These are phyloP conservation scores for Chaetomiaceae sp. DNA, from an alignment of 2,329 filamentous ascomycete species.

Conservation along the genomic window DNA sequence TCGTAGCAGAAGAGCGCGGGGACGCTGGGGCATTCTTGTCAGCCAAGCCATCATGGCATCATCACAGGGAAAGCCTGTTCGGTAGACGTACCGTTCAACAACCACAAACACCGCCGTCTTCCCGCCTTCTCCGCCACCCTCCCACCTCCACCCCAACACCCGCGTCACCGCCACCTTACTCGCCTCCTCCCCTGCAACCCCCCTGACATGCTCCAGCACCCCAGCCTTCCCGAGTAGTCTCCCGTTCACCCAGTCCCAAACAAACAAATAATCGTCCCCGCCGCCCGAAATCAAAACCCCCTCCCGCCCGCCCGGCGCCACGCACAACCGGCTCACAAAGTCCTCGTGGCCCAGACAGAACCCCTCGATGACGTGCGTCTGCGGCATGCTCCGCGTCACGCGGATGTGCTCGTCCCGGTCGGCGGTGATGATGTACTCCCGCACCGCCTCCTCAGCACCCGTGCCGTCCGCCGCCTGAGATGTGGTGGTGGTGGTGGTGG, in stretches of 20 bases:
- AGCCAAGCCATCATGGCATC: too few relatives aligned
- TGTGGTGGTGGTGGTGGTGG: too few relatives aligned
- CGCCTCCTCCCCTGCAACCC: conserved; percentile 26
- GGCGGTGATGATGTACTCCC: conserved; percentile 50
- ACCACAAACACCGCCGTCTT: conserved; percentile 37
- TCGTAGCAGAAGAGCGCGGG: conserved; percentile 63
- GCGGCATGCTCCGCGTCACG: conserved; percentile 70
- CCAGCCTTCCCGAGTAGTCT: conserved; percentile 51
- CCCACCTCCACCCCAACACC: conserved; percentile 31
- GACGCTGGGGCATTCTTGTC: conserved; percentile 39
- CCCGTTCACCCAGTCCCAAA: conserved; percentile 75
- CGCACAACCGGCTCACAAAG: conserved; percentile 74
- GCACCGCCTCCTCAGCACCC: conserved; percentile 1
- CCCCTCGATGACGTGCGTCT: conserved; percentile 81
- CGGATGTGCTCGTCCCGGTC: conserved; percentile 73
- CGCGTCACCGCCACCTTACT: conserved; percentile 45
- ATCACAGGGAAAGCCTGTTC: too few relatives aligned
- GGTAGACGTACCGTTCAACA: conserved; percentile 48
- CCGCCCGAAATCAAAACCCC: conserved; percentile 79
- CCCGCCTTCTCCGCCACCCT: too few relatives aligned
- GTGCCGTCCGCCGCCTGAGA: too few relatives aligned
- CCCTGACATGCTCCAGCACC: conserved; percentile 43
- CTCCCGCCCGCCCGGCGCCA: conserved; percentile 48
- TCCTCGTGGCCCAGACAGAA: conserved; percentile 86
- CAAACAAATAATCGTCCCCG: conserved; percentile 71